phyloP scores from a whole-genome alignment of 345 rosid genomes.

The Stellera chamaejasme region DNA sequence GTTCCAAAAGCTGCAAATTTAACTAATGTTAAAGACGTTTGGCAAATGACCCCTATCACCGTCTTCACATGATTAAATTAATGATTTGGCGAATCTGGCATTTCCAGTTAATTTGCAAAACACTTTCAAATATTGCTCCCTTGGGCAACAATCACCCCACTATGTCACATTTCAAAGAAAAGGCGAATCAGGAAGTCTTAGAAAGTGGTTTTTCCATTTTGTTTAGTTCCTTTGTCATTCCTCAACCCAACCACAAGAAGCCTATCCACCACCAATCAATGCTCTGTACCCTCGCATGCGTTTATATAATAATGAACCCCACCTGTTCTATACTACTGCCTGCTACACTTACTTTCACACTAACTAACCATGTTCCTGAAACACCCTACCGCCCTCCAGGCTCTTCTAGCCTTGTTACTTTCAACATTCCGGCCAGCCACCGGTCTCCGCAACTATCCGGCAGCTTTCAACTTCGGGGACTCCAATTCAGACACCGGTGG shows the following conservation, averaged over 20 bases:
- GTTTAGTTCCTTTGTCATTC: background rate
- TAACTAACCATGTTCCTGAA: conserved; percentile 13
- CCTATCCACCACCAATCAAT: conserved; percentile 12
- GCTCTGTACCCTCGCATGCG: conserved; percentile 2
- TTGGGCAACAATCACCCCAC: background rate
- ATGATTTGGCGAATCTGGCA: no score
- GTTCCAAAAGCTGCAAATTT: no score
- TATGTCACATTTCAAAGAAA: background rate
- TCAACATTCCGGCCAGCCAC: conserved; percentile 2
- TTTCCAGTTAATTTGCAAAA: no score
- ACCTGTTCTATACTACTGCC: background rate
- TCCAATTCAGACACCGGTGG: conserved; percentile 48
- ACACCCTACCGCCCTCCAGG: background rate
- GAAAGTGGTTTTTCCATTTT: no score
- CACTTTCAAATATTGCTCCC: no score
- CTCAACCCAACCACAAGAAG: conserved; percentile 3
- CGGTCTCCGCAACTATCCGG: conserved; percentile 24
- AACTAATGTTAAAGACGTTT: no score
- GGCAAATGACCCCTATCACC: no score
- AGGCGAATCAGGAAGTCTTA: background rate
- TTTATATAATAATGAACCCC: background rate
- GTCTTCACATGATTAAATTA: no score
- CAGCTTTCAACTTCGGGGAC: conserved; percentile 40
- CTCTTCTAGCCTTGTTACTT: background rate
- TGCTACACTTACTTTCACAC: background rate